Evolutionary conservation across 768 basidiomycete species (phyloP).

Genomic region (Podaxis sp.): DNA sequence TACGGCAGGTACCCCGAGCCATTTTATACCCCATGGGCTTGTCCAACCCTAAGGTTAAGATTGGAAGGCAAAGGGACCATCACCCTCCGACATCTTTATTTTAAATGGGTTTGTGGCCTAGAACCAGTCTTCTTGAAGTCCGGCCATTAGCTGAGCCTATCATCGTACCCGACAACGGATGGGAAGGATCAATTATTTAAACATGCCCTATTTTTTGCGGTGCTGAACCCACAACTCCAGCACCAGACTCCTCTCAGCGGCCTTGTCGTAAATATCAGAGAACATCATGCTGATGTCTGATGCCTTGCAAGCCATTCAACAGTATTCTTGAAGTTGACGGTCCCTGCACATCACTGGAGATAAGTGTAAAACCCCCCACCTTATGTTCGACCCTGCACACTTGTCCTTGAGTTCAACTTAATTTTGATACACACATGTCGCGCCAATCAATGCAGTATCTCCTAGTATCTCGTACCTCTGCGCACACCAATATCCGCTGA

Average conservation of each 20-base stretch:
- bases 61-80: not conserved
- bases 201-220: not conserved
- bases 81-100: not conserved
- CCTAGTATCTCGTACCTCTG: too few relatives aligned
- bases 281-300: not conserved
- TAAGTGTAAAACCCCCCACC: not conserved
- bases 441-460: too few relatives aligned
- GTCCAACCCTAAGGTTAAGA: not conserved
- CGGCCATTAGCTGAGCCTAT: not conserved
- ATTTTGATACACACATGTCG: too few relatives aligned
- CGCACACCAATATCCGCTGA: too few relatives aligned
- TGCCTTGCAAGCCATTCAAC: too few relatives aligned
- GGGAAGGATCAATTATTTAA: not conserved
- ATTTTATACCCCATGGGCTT: not conserved
- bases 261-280: not conserved
- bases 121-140: not conserved
- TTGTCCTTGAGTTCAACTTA: not conserved
- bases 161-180: not conserved
- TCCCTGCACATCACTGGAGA: not conserved
- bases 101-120: not conserved
- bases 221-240: not conserved
- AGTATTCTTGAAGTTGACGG: not conserved
- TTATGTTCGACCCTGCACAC: not conserved
- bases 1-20: not conserved
- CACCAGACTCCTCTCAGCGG: not conserved